These are phyloP conservation scores for Calonectria henricotiae DNA, from an alignment of 2,329 filamentous ascomycete species.

Conservation along the genomic window DNA sequence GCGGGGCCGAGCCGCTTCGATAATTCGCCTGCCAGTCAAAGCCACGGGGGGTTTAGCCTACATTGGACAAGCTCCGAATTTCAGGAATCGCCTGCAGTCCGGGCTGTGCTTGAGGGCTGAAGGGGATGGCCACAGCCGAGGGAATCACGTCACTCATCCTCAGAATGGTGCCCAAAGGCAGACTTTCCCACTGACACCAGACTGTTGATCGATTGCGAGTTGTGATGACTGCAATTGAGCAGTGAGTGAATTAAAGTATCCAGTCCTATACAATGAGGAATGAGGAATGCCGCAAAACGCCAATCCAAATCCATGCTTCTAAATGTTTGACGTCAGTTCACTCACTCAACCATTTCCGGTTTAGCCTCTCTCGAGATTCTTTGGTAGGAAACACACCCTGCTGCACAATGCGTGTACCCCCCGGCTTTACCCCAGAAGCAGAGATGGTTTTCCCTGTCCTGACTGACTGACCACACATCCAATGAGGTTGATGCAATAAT, in stretches of 20 bases:
- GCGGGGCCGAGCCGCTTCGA: conserved; percentile 6
- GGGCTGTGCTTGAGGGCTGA: conserved; percentile 9
- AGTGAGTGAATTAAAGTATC: too few species aligned
- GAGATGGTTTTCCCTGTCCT: too few species aligned
- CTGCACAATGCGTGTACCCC: background rate
- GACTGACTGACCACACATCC: background rate
- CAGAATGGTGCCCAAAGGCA: background rate
- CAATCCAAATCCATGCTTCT: background rate
- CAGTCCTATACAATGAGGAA: background rate
- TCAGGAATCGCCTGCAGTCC: background rate
- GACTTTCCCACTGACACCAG: background rate
- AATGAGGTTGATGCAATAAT: background rate
- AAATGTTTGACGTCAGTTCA: background rate
- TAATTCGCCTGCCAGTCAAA: conserved; percentile 16
- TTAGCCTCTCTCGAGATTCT: background rate
- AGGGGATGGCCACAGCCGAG: background rate
- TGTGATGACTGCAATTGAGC: background rate
- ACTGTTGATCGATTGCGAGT: background rate
- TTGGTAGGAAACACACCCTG: background rate
- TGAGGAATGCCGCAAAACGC: background rate
- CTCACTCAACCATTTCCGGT: background rate
- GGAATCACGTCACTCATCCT: background rate
- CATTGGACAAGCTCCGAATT: background rate
- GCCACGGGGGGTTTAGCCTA: conserved; percentile 1
- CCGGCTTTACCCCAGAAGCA: background rate